Evolutionary conservation across 345 rosid genomes (phyloP), one percentile per base, ranked within the genome.

Genomic region (Erodium maritimum): DNA sequence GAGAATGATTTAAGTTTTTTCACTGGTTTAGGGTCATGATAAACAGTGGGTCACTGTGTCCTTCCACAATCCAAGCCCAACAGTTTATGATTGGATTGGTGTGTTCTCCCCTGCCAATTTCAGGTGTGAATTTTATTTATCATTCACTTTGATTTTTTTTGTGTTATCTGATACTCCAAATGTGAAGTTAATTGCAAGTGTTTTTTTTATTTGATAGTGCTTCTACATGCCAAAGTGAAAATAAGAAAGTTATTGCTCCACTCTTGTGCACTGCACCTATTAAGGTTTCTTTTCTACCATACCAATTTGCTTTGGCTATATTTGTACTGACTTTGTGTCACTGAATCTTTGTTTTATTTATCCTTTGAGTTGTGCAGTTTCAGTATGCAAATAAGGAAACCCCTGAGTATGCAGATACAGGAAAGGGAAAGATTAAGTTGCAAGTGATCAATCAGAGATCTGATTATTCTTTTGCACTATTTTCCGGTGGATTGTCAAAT

Each of bases 401-500:
- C 69, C 54, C 84, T 0, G 57, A 57, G 1, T 91, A 91, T 58
- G 60, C 64, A 37, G 75, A 75, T 66, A 77, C 87, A 14, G 96
- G 98, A 29, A 77, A 67, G 5, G 75, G 68, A 61, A 57, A 76
- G 58, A 55, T 88, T 77, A 77, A 65, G 65, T 77, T 88, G 55
- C 89, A 68, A 79, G 70, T 91, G 69, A 84, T 91, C 65, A 91
- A 91, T 67, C 98, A 91, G 84, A 84, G 98, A 56, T 86, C 84
- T 33, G 94, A 91, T 79, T 71, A 86, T 79, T 71, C 95, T 13
- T 86, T 91, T 60, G 95, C 82, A 13, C 60, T 88, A 58, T 88
- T 91, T 69, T 61, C 89, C 5, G 90, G 93, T 11, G 83, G 86
- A 5, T 56, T 84, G 51, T 67, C 74, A 50, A 72, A 67, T 71